Evolutionary conservation across 352 stramenopile species (phyloP), one percentile per base, ranked within the genome.

Genomic region (Peronosclerospora sorghi): DNA sequence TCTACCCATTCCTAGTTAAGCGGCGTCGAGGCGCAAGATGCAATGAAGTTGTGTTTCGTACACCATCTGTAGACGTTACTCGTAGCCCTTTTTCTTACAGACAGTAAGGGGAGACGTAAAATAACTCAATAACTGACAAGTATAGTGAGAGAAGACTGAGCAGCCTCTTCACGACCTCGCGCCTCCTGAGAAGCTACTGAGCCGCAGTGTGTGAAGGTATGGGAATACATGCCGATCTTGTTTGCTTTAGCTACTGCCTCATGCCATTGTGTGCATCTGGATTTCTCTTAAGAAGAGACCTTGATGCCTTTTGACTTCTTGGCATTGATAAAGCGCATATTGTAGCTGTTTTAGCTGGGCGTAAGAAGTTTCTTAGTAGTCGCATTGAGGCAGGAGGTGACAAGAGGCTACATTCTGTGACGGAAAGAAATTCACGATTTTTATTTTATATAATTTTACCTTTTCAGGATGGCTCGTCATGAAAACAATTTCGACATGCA

Each of bases 401-500:
- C 19, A 13, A 41, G 27, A 9, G 26, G 28, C 12, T 35, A n/a
- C 15, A 21, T 10, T 19, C 15, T 36, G 15, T 14, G 37, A 29
- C 24, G 34, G 28, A 26, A 7, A 32, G 35, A 36, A 32, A 32
- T 23, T 49, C 17, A 45, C 5, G 7, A 41, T 9, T 35, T 32
- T 17, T 40, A 45, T 20, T 45, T 17, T 36, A 32, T 27, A 48
- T 46, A 66, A 43, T 56, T 46, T 32, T 47, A 50, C 41, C 32
- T 48, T 34, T 54, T 50, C 42, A 51, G 15, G 32, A 95, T 95
- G 85, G 83, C 85, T 46, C 78, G 78, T 50, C 78, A 94, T 67
- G 81, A 94, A 27, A 94, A 94, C 58, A 83, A 80, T 10, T 97
- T 97, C 54, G 92, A 97, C 59, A 97, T 98, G 86, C 94, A 98